These are phyloP conservation scores for Saksenaea vasiformis DNA, from an alignment of 371 early-diverging fungal species.

Conservation along the genomic window DNA sequence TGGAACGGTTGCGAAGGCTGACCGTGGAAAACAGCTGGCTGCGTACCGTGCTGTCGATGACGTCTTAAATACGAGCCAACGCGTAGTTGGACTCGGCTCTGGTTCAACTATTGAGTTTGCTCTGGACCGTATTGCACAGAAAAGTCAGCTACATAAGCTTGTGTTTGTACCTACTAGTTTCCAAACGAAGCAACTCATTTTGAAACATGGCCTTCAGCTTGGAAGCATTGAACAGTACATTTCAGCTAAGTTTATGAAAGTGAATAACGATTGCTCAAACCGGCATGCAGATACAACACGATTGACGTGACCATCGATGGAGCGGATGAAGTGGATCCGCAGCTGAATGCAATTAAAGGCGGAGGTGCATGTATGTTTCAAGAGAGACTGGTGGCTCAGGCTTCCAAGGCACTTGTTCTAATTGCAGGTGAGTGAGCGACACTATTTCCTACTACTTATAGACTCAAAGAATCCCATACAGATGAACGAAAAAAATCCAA, in stretches of 20 bases:
- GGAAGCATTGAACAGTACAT: slow-evolving; percentile 70
- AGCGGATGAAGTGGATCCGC: slow-evolving; percentile 86
- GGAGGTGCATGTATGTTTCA: slow-evolving; percentile 94
- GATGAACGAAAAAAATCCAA: slow-evolving; percentile 85
- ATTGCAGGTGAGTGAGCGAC: slow-evolving; percentile 64
- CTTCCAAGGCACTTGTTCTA: slow-evolving; percentile 79
- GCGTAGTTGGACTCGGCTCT: slow-evolving; percentile 86
- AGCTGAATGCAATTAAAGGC: slow-evolving; percentile 90
- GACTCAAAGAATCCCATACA: not conserved
- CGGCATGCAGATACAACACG: slow-evolving; percentile 42
- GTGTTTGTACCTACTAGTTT: slow-evolving; percentile 91
- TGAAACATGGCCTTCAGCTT: slow-evolving; percentile 61
- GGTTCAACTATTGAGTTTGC: slow-evolving; percentile 89
- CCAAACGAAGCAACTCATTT: slow-evolving; percentile 79
- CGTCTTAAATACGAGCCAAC: slow-evolving; percentile 58
- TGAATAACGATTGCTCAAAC: not conserved
- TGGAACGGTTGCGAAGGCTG: not conserved
- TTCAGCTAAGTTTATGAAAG: not conserved
- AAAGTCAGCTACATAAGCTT: slow-evolving; percentile 51
- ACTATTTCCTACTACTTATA: not conserved
- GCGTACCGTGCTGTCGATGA: slow-evolving; percentile 82
- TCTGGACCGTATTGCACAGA: slow-evolving; percentile 71
- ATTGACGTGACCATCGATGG: slow-evolving; percentile 93
- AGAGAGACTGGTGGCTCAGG: slow-evolving; percentile 89
- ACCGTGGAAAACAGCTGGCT: slow-evolving; percentile 71